Evolutionary conservation across 163 green algal species (phyloP).

Genomic region (Scenedesmus sp.): DNA sequence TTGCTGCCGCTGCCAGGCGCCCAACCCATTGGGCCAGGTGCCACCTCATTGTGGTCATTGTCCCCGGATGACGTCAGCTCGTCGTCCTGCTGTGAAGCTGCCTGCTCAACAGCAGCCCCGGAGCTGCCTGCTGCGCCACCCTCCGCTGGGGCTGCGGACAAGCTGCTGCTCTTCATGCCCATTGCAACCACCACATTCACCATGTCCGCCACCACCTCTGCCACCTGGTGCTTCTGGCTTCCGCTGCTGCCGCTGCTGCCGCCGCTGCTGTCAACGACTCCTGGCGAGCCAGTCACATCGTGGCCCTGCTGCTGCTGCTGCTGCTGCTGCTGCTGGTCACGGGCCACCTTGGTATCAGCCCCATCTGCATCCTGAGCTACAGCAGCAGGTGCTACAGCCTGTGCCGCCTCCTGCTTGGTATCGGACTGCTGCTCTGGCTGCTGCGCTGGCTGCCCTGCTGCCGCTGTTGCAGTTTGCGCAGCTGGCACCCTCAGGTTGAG

Average conservation of each 20-base stretch:
- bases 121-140: not conserved
- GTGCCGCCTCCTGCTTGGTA: too few relatives aligned
- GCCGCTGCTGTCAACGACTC: not conserved
- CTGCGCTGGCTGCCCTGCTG: not conserved
- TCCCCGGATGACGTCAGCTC: slow-evolving; percentile 46
- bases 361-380: too few relatives aligned
- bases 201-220: slow-evolving; percentile 18
- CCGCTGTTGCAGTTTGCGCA: not conserved
- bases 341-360: too few relatives aligned
- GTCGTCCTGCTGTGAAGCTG: not conserved
- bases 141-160: not conserved
- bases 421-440: not conserved
- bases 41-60: slow-evolving; percentile 16
- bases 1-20: slow-evolving; percentile 6
- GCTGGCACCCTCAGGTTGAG: not conserved
- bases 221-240: slow-evolving; percentile 19
- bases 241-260: slow-evolving; percentile 4
- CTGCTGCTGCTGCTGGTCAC: not conserved
- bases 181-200: slow-evolving; percentile 15
- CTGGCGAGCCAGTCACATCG: not conserved
- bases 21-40: not conserved
- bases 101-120: not conserved
- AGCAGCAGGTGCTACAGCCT: slow-evolving; percentile 2
- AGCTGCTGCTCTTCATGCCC: not conserved
- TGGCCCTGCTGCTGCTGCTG: not conserved